phyloP scores from a whole-genome alignment of 139 green algal species.

The Choricystis sp. region DNA sequence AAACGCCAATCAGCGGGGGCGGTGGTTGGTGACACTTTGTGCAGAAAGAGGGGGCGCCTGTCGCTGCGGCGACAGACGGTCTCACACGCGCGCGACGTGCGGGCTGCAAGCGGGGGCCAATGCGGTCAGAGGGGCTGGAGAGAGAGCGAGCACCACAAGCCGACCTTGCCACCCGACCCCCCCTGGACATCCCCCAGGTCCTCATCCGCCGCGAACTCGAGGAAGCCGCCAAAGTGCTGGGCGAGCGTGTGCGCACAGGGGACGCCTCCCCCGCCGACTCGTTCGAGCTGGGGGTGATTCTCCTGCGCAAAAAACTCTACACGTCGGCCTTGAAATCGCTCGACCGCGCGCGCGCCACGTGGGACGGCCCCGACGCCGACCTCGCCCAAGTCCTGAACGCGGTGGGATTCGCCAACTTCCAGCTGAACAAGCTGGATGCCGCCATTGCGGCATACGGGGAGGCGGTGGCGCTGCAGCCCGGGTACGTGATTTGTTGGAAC shows the following conservation, averaged over 20 bases:
- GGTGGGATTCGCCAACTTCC: conserved; percentile 86
- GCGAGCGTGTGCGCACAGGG: conserved; percentile 71
- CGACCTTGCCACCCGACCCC: background rate
- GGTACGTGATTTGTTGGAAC: conserved; percentile 92
- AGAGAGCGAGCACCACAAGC: no score
- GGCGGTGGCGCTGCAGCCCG: conserved; percentile 61
- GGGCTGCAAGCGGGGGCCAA: no score
- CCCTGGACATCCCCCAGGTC: conserved; percentile 28
- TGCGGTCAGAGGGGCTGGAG: no score
- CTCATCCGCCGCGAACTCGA: conserved; percentile 88
- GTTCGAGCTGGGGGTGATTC: conserved; percentile 91
- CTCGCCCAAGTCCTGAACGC: conserved; percentile 96
- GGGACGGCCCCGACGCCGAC: conserved; percentile 80
- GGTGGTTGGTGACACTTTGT: no score
- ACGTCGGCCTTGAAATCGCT: conserved; percentile 84
- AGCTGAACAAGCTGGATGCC: conserved; percentile 48
- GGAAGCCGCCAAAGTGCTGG: conserved; percentile 85
- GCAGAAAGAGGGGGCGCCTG: no score
- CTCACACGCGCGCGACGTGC: no score
- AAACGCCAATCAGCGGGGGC: no score
- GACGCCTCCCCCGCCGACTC: conserved; percentile 78
- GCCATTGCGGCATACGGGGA: conserved; percentile 67
- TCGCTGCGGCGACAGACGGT: no score
- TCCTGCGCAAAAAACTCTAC: conserved; percentile 95
- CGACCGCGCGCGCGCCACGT: conserved; percentile 76